Conservation (phyloP, 148 eudicot genomes). For the Suaeda aralocaspica region DNA sequence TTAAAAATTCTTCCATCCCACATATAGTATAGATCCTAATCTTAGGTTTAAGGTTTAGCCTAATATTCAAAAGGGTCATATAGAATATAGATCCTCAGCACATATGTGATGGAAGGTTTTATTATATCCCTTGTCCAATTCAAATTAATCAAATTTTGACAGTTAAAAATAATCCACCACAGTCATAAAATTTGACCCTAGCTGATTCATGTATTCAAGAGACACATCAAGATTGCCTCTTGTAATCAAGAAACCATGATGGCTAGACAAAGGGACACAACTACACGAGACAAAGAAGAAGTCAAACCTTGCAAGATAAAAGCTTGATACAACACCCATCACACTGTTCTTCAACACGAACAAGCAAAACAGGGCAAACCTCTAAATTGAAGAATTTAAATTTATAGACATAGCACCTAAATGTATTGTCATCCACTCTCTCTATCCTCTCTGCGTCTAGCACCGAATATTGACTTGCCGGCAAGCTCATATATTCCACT, state of each 20-base stretch:
- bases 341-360: slow-evolving; percentile 68
- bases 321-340: slow-evolving; percentile 75
- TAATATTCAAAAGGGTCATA: too few species aligned
- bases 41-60: too few species aligned
- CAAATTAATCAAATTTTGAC: too few species aligned
- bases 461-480: slow-evolving; percentile 94
- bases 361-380: slow-evolving; percentile 88
- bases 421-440: slow-evolving; percentile 73
- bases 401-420: slow-evolving; percentile 72
- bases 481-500: slow-evolving; percentile 92
- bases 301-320: slow-evolving; percentile 70
- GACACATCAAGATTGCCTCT: too few species aligned
- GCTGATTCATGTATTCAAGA: not conserved
- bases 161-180: too few species aligned
- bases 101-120: too few species aligned
- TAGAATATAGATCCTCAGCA: too few species aligned
- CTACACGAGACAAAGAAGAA: slow-evolving; percentile 12
- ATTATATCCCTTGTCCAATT: too few species aligned
- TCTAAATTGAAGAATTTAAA: slow-evolving; percentile 83
- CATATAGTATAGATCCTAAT: too few species aligned
- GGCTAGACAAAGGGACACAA: not conserved
- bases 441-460: slow-evolving; percentile 91
- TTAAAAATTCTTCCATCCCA: too few species aligned
- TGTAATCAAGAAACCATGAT: not conserved
- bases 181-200: too few species aligned